Conservation (phyloP, 176 grass and related monocot genomes). For the Hordeum vulgare region DNA sequence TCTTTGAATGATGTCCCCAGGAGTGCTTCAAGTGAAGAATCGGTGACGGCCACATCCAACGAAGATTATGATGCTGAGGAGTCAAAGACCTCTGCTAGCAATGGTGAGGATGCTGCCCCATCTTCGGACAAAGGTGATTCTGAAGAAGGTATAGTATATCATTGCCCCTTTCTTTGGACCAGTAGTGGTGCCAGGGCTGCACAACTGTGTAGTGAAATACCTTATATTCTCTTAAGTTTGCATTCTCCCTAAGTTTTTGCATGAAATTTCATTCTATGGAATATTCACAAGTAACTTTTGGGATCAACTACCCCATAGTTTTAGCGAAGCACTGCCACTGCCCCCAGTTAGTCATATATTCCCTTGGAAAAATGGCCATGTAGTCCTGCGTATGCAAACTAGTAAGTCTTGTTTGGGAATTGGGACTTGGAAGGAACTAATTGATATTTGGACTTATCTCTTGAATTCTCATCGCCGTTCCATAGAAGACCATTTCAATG, state of each 20-base stretch:
- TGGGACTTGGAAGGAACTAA: no score
- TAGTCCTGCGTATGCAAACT: no score
- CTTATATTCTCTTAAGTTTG: not conserved
- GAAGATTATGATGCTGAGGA: not conserved
- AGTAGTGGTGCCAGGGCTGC: no score
- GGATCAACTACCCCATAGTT: not conserved
- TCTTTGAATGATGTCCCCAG: not conserved
- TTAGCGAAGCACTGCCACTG: not conserved
- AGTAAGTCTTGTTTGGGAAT: no score
- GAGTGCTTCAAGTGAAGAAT: not conserved
- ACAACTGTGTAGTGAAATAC: slow-evolving; percentile 7
- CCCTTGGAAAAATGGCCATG: no score
- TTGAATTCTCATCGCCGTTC: no score
- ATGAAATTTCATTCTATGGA: not conserved
- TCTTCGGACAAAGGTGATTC: slow-evolving; percentile 15
- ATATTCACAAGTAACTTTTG: not conserved
- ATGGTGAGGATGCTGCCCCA: slow-evolving; percentile 22
- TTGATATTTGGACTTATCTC: no score
- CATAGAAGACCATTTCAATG: no score
- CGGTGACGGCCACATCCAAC: slow-evolving; percentile 23
- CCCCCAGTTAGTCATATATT: not conserved
- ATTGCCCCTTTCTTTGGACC: no score
- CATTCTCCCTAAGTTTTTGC: not conserved
- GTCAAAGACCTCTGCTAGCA: slow-evolving; percentile 40
- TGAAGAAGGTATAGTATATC: not conserved